phyloP scores from a whole-genome alignment of 2,329 filamentous ascomycete genomes.

The Colletotrichum tropicicola region DNA sequence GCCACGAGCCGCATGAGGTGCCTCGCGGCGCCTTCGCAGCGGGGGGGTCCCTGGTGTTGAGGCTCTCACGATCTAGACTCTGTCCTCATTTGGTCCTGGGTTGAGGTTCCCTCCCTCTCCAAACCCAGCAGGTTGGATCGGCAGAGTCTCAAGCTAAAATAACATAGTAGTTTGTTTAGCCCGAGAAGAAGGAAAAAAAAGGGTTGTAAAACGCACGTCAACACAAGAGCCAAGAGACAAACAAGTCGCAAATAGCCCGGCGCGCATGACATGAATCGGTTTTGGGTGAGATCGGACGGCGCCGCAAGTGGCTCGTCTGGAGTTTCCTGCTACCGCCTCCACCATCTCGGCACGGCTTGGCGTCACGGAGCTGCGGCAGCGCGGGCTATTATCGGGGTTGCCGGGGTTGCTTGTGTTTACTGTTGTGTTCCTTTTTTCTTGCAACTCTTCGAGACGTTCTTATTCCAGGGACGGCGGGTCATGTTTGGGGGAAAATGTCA shows the following conservation, averaged over 20 bases:
- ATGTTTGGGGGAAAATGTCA: not conserved
- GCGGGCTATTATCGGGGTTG: slow-evolving; percentile 16
- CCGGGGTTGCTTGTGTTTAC: not conserved
- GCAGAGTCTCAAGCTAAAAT: not conserved
- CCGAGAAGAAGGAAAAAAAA: not conserved
- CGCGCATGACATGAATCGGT: slow-evolving; percentile 2
- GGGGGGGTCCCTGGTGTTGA: no score
- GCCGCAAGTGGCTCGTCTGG: slow-evolving; percentile 15
- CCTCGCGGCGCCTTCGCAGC: not conserved
- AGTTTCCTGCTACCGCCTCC: slow-evolving; percentile 14
- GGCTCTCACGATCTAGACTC: not conserved
- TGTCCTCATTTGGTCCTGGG: not conserved
- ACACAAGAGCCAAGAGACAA: no score
- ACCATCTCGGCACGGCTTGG: slow-evolving; percentile 28
- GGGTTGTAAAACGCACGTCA: not conserved
- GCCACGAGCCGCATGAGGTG: slow-evolving; percentile 4
- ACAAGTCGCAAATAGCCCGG: not conserved
- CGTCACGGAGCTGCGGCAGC: slow-evolving; percentile 27
- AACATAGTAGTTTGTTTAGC: no score
- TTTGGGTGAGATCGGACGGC: slow-evolving; percentile 16
- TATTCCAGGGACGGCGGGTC: not conserved
- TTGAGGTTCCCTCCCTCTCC: not conserved
- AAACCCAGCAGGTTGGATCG: slow-evolving; percentile 3
- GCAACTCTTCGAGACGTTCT: not conserved
- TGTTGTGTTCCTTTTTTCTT: not conserved